Evolutionary conservation across 139 green algal species (phyloP), one percentile per base, ranked within the genome.

Genomic region (Tetradesmus lagerheimii): DNA sequence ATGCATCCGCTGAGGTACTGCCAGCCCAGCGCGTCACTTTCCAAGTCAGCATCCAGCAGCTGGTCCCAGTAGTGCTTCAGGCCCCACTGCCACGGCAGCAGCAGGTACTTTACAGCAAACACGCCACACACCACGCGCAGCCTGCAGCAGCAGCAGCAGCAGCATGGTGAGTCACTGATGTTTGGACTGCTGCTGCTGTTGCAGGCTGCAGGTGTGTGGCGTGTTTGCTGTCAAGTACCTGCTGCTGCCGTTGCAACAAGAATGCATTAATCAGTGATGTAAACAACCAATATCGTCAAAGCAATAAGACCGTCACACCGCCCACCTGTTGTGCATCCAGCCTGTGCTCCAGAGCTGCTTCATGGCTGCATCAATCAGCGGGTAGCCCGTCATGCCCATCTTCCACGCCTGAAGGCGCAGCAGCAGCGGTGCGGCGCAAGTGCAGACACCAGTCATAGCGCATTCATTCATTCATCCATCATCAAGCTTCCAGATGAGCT

Each of bases 51-150:
- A 80, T 99, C 97, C 62, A 99, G 85, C 80, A 94, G 85, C 16
- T 38, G 31, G 88, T 99, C 97, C 97, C 97, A 99, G 91, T 96
- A 99, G 92, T 98, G 96, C 93, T 99, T 99, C 31, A 99, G 95
- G 18, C 97, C 97, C 97, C 97, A 99, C 93, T 99, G 97, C 96
- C 97, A 98, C 2, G 95, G 96, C 88, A 98, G 94, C 91, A 99
- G 93, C 92, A 99, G 95, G 92, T 99, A 94, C 93, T 99, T 99
- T 31, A 97, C 95, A 41, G 97, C 92, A 93, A 99, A 99, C 53
- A 87, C 94, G 1, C 95, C 95, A 39, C 91, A 93, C 45, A 99
- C 91, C 41, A 99, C 94, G 11, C 97, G 94, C 53, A 94, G 83
- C 80, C 82, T 87, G 57, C 18, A 35, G 35, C 31, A 47, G 41